phyloP scores from a whole-genome alignment of 163 green algal species.

The Chloromonas sp. region DNA sequence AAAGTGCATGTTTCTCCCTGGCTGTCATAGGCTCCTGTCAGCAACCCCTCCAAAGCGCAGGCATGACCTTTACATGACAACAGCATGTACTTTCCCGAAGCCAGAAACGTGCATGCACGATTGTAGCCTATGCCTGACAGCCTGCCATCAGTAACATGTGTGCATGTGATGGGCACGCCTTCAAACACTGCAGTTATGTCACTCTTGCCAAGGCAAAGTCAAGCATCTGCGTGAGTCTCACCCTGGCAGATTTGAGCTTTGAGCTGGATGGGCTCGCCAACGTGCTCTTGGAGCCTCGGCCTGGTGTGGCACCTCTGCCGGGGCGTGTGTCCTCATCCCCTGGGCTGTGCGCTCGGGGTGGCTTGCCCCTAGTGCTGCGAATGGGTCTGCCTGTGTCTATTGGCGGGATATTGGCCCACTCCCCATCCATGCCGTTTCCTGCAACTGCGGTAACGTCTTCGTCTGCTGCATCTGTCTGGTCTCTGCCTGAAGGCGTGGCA shows the following conservation, averaged over 20 bases:
- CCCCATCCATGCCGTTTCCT: not conserved
- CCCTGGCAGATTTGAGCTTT: not conserved
- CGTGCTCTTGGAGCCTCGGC: not conserved
- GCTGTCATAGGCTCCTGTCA: too few relatives aligned
- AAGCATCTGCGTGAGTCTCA: not conserved
- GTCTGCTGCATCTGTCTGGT: not conserved
- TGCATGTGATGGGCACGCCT: not conserved
- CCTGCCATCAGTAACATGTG: not conserved
- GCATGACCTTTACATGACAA: not conserved
- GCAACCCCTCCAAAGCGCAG: too few relatives aligned
- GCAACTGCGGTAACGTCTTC: not conserved
- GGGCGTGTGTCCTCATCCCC: not conserved
- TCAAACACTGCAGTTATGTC: not conserved
- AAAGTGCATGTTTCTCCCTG: too few relatives aligned
- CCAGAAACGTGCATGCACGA: not conserved
- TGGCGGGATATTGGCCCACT: too few relatives aligned
- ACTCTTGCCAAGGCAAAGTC: not conserved
- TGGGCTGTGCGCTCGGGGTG: not conserved
- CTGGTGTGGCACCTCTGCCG: not conserved
- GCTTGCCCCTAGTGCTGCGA: not conserved
- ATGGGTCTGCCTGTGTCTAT: not conserved
- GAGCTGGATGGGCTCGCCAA: not conserved
- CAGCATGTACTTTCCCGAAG: not conserved
- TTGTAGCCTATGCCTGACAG: not conserved
- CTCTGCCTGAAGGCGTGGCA: not conserved